Evolutionary conservation across 176 grass and related monocot species (phyloP).

Genomic region (Lolium perenne): DNA sequence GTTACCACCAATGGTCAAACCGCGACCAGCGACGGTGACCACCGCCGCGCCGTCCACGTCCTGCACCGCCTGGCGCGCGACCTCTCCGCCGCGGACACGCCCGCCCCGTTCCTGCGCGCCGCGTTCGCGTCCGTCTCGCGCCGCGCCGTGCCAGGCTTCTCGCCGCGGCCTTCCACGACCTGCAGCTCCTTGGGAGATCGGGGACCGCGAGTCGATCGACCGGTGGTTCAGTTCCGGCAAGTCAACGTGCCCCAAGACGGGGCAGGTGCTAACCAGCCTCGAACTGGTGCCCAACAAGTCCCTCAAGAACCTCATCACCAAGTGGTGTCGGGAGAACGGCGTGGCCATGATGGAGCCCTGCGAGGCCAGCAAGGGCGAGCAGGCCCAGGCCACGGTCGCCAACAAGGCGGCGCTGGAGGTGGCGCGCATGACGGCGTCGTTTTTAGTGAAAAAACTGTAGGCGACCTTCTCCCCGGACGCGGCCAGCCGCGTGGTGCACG

Average conservation of each 20-base stretch:
- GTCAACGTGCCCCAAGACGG: slow-evolving; percentile 82
- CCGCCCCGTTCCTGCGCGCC: slow-evolving; percentile 46
- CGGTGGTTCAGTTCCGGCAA: slow-evolving; percentile 81
- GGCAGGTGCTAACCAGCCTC: slow-evolving; percentile 58
- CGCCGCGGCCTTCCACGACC: slow-evolving; percentile 74
- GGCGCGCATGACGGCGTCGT: slow-evolving; percentile 88
- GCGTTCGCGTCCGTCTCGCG: slow-evolving; percentile 62
- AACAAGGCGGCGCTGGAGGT: slow-evolving; percentile 90
- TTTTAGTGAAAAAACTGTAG: slow-evolving; percentile 74
- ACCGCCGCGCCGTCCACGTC: slow-evolving; percentile 41
- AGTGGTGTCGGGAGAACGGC: slow-evolving; percentile 85
- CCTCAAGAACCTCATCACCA: slow-evolving; percentile 82
- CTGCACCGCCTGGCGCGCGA: slow-evolving; percentile 74
- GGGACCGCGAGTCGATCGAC: slow-evolving; percentile 61
- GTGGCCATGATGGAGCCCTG: slow-evolving; percentile 49
- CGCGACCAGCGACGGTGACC: slow-evolving; percentile 50
- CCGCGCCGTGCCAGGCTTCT: slow-evolving; percentile 62
- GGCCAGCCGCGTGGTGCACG: slow-evolving; percentile 80
- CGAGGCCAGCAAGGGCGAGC: slow-evolving; percentile 50
- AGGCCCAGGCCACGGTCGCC: not conserved
- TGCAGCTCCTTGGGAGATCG: slow-evolving; percentile 20
- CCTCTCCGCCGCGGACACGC: slow-evolving; percentile 46
- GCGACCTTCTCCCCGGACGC: slow-evolving; percentile 55
- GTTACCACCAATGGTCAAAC: slow-evolving; percentile 32
- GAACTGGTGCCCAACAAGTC: slow-evolving; percentile 76